phyloP scores from a whole-genome alignment of 345 rosid genomes.

The Litchi chinensis region DNA sequence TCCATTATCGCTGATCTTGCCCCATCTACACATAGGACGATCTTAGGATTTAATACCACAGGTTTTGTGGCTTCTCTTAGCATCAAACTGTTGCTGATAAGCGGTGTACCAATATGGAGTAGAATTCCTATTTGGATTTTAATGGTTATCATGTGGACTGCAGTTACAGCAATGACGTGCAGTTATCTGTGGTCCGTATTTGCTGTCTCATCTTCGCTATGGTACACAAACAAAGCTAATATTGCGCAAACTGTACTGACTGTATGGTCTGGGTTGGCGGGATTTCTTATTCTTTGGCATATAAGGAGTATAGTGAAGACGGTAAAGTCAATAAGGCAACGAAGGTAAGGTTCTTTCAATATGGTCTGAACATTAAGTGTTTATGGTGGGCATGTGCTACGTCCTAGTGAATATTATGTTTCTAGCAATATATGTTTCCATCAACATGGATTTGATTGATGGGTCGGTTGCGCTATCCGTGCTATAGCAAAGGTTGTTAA shows the following conservation, averaged over 20 bases:
- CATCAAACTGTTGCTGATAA: slow-evolving; percentile 27
- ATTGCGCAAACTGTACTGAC: not conserved
- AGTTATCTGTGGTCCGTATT: not conserved
- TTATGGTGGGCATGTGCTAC: too few species aligned
- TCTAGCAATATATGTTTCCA: too few species aligned
- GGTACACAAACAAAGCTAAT: too few species aligned
- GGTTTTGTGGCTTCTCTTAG: slow-evolving; percentile 30
- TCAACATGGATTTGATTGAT: too few species aligned
- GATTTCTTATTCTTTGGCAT: not conserved
- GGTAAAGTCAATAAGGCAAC: not conserved
- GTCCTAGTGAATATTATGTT: too few species aligned
- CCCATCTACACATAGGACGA: not conserved
- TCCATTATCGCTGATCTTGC: not conserved
- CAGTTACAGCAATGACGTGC: not conserved
- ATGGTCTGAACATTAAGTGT: not conserved
- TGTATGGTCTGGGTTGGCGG: not conserved
- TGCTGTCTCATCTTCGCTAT: not conserved
- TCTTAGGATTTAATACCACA: slow-evolving; percentile 10
- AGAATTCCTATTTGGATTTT: slow-evolving; percentile 29
- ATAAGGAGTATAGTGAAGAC: not conserved
- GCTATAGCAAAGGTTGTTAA: too few species aligned
- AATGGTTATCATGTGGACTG: slow-evolving; percentile 35
- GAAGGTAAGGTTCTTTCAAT: too few species aligned
- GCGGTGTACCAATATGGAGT: slow-evolving; percentile 27
- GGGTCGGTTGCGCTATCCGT: too few species aligned